A percentile compares a stretch with the other conserved stretches of the same genome.
These are phyloP conservation scores for Limtongia smithiae DNA, from an alignment of 805 yeast genomes.

Conservation along the genomic window DNA sequence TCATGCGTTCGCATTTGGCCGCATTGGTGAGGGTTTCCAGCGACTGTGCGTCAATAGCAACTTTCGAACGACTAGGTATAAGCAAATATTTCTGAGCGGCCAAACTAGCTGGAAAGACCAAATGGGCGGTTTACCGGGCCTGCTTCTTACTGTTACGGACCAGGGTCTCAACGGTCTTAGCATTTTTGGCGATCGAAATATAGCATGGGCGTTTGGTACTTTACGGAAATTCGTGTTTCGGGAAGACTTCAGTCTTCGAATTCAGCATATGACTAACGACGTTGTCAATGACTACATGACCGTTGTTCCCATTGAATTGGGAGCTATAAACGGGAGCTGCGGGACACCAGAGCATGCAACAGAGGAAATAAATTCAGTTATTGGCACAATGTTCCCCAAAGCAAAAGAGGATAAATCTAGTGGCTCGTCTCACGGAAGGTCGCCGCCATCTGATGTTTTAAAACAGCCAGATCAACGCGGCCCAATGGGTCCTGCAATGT, in stretches of 20 bases:
- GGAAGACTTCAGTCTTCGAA: slow-evolving; percentile 55
- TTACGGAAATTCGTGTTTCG: slow-evolving; percentile 89
- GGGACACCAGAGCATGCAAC: too few relatives aligned
- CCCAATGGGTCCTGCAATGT: slow-evolving; percentile 48
- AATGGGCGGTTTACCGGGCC: slow-evolving; percentile 92
- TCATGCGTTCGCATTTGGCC: slow-evolving; percentile 61
- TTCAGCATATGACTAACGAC: slow-evolving; percentile 24
- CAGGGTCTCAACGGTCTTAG: slow-evolving; percentile 59
- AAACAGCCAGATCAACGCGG: slow-evolving; percentile 7
- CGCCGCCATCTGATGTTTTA: slow-evolving; percentile 1
- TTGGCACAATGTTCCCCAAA: slow-evolving; percentile 14
- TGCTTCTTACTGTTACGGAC: slow-evolving; percentile 76
- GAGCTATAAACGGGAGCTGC: too few relatives aligned
- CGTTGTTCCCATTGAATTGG: slow-evolving; percentile 20
- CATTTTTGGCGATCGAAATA: slow-evolving; percentile 50
- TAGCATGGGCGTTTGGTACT: slow-evolving; percentile 61
- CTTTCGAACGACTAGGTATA: slow-evolving; percentile 53
- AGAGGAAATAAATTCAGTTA: slow-evolving; percentile 28
- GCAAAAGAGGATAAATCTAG: too few relatives aligned
- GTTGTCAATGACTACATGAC: slow-evolving; percentile 36
- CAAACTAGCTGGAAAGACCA: slow-evolving; percentile 61
- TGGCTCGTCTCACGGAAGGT: too few relatives aligned
- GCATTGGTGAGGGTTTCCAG: slow-evolving; percentile 82
- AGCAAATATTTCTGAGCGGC: slow-evolving; percentile 75
- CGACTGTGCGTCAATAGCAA: slow-evolving; percentile 63